These are phyloP conservation scores for Podaxis carcinomalis DNA, from an alignment of 768 basidiomycete species.

Conservation along the genomic window DNA sequence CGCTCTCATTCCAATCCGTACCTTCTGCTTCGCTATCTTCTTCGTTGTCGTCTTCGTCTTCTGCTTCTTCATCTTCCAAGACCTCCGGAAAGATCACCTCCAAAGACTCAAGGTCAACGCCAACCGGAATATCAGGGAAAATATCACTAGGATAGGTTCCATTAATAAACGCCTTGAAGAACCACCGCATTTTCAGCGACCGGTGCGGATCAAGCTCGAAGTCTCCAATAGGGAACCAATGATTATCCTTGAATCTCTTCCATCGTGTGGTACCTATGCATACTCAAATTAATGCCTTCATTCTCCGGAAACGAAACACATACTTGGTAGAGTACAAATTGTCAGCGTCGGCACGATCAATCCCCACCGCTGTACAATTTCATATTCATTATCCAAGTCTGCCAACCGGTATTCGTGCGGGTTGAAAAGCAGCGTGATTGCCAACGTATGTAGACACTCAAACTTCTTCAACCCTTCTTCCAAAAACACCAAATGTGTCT, in stretches of 20 bases:
- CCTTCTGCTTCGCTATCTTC: background rate
- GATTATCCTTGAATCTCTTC: background rate
- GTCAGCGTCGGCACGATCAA: slow-evolving; percentile 1
- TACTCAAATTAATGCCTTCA: background rate
- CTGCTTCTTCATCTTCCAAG: background rate
- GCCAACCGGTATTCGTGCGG: background rate
- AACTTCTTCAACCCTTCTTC: slow-evolving; percentile 3
- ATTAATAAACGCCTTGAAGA: slow-evolving; percentile 3
- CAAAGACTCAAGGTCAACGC: background rate
- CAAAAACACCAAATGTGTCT: background rate
- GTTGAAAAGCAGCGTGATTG: background rate
- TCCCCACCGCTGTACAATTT: background rate
- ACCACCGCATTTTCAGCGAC: background rate
- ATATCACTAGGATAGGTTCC: background rate
- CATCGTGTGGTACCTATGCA: slow-evolving; percentile 1
- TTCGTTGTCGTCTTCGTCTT: background rate
- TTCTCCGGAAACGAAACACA: background rate
- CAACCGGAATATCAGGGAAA: background rate
- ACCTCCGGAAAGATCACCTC: background rate
- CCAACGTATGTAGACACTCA: background rate
- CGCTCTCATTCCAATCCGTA: background rate
- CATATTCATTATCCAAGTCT: background rate
- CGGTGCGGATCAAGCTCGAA: background rate
- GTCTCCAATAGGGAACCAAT: slow-evolving; percentile 6
- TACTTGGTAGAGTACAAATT: slow-evolving; percentile 4